Percentiles rank a stretch among this genome's conserved stretches.
phyloP scores from a whole-genome alignment of 148 eudicot genomes.

The Simmondsia chinensis region DNA sequence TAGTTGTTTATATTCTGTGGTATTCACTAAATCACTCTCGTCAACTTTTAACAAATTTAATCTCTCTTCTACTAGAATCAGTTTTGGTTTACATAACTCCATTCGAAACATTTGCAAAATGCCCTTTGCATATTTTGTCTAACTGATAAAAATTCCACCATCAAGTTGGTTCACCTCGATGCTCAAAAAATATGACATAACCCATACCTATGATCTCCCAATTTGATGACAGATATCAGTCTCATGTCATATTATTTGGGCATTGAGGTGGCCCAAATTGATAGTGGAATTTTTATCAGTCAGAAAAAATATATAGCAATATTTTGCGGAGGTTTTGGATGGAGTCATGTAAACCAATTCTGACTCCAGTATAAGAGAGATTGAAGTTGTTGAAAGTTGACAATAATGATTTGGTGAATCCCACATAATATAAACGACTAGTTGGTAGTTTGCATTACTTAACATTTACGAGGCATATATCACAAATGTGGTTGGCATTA shows the following conservation, averaged over 20 bases:
- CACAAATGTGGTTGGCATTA: background rate
- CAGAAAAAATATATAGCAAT: no score
- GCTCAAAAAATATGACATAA: slow-evolving; percentile 10
- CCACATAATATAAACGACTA: background rate
- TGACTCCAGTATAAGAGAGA: background rate
- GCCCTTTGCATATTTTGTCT: slow-evolving; percentile 7
- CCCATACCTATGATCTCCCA: slow-evolving; percentile 14
- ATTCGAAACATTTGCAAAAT: slow-evolving; percentile 3
- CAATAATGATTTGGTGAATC: background rate
- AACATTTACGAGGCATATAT: background rate
- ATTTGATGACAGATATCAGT: background rate
- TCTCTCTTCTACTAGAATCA: background rate
- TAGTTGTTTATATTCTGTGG: background rate
- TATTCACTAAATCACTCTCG: background rate
- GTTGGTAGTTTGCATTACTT: background rate
- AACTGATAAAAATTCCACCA: slow-evolving; percentile 2
- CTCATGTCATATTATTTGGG: slow-evolving; percentile 5
- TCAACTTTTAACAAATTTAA: background rate
- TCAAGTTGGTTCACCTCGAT: slow-evolving; percentile 10
- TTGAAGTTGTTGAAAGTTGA: background rate
- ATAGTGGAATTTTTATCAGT: no score
- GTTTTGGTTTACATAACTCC: background rate
- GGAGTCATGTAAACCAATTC: background rate
- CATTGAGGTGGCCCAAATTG: slow-evolving; percentile 1
- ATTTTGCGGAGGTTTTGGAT: background rate